Conservation (phyloP, 2,329 filamentous ascomycete genomes). For the Mycocentrospora acerina region DNA sequence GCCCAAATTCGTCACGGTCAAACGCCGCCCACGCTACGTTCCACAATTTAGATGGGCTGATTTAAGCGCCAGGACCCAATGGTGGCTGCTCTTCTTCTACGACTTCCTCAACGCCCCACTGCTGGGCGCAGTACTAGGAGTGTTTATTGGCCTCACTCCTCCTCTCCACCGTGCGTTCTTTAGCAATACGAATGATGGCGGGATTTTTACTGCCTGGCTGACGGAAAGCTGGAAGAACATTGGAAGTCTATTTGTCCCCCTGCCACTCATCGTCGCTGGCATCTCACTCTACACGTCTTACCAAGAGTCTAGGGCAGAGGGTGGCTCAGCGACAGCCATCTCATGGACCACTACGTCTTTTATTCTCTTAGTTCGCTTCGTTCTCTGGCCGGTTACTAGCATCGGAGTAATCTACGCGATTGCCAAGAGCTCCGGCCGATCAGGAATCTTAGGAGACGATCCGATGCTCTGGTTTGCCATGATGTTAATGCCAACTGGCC, state of each 20-base stretch:
- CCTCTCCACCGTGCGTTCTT: slow-evolving; percentile 30
- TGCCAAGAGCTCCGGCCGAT: slow-evolving; percentile 48
- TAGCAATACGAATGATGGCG: slow-evolving; percentile 23
- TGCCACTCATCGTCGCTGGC: slow-evolving; percentile 32
- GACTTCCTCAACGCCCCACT: slow-evolving; percentile 36
- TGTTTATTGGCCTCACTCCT: slow-evolving; percentile 28
- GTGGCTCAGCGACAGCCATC: slow-evolving; percentile 1
- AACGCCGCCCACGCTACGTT: slow-evolving; percentile 30
- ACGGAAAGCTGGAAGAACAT: slow-evolving; percentile 32
- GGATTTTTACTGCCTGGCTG: slow-evolving; percentile 33
- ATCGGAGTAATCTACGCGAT: slow-evolving; percentile 58
- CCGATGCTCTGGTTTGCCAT: slow-evolving; percentile 66
- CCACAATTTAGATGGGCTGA: slow-evolving; percentile 21
- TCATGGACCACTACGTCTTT: slow-evolving; percentile 25
- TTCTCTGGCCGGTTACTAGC: slow-evolving; percentile 27
- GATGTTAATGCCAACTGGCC: slow-evolving; percentile 61
- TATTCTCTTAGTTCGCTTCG: slow-evolving; percentile 28
- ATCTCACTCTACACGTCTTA: slow-evolving; percentile 30
- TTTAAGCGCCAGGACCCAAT: slow-evolving; percentile 25
- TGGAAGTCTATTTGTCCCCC: slow-evolving; percentile 28
- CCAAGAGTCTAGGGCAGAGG: slow-evolving; percentile 15
- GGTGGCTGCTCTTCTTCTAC: slow-evolving; percentile 34
- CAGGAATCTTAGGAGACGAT: slow-evolving; percentile 56
- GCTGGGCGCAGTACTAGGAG: slow-evolving; percentile 27
- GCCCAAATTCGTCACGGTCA: slow-evolving; percentile 23